A percentile compares a stretch with the other conserved stretches of the same genome.
phyloP scores from a whole-genome alignment of 1,284 basidiomycete genomes.

The Ganoderma leucocontextum region DNA sequence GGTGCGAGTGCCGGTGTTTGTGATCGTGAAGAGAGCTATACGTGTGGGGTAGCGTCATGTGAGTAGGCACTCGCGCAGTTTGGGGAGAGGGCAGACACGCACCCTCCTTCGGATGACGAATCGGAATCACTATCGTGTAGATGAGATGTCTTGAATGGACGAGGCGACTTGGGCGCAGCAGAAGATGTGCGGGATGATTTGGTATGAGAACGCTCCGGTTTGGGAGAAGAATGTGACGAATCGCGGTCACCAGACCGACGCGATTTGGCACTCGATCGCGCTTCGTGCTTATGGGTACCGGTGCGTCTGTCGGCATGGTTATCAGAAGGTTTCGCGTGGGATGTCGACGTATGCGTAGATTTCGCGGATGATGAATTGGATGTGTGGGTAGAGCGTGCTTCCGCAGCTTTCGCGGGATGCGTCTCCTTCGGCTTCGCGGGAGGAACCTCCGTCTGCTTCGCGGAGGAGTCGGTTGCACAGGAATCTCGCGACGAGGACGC shows the following conservation, averaged over 20 bases:
- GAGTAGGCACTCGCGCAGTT: conserved; percentile 10
- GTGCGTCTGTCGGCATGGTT: conserved; percentile 11
- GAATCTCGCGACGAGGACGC: conserved; percentile 23
- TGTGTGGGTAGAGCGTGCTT: conserved; percentile 12
- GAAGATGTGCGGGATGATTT: conserved; percentile 21
- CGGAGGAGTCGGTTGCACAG: conserved; percentile 22
- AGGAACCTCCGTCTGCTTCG: conserved; percentile 21
- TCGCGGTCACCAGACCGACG: conserved; percentile 23
- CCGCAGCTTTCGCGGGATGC: conserved; percentile 12
- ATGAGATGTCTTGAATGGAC: conserved; percentile 21
- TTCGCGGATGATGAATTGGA: conserved; percentile 9
- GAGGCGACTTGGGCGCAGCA: conserved; percentile 21
- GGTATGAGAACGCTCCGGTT: conserved; percentile 23
- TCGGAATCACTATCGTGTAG: conserved; percentile 33
- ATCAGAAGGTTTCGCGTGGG: conserved; percentile 11
- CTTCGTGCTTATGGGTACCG: conserved; percentile 17
- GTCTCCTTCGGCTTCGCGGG: conserved; percentile 15
- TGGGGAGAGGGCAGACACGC: conserved; percentile 2
- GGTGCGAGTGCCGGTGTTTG: conserved; percentile 25
- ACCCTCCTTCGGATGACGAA: conserved; percentile 33
- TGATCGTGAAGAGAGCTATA: conserved; percentile 23
- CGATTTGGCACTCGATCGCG: conserved; percentile 18
- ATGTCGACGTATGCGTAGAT: neutral
- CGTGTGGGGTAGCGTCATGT: conserved; percentile 15
- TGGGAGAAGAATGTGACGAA: conserved; percentile 23